These are phyloP conservation scores for Brassica hybrid DNA, from an alignment of 441 rosid genomes.

Conservation along the genomic window DNA sequence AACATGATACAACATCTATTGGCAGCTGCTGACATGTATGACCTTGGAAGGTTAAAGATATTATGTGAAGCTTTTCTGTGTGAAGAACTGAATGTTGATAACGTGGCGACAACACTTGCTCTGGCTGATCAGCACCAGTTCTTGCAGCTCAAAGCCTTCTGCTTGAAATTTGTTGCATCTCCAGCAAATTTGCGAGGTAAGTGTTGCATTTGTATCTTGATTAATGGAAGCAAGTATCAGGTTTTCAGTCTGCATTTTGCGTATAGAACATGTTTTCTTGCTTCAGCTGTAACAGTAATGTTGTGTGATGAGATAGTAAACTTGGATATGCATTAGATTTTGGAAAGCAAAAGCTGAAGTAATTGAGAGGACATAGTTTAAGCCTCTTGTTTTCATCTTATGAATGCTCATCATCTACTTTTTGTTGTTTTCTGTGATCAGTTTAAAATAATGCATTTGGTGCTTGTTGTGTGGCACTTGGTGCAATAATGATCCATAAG, in stretches of 20 bases:
- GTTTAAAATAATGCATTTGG: not conserved
- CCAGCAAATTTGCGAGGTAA: constrained; percentile 81
- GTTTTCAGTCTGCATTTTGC: not conserved
- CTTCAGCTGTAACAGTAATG: not conserved
- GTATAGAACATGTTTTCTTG: not conserved
- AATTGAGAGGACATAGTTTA: not conserved
- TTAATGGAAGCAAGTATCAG: constrained; percentile 42
- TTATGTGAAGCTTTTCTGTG: constrained; percentile 80
- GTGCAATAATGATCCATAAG: no score
- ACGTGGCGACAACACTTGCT: constrained; percentile 93
- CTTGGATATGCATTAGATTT: not conserved
- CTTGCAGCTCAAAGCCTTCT: constrained; percentile 70
- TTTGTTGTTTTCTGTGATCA: not conserved
- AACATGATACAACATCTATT: constrained; percentile 28
- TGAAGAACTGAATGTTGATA: constrained; percentile 68
- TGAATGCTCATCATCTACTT: not conserved
- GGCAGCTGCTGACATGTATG: constrained; percentile 84
- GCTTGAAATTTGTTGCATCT: constrained; percentile 80
- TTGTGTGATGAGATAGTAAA: not conserved
- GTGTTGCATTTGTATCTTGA: constrained; percentile 44
- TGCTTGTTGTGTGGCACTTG: not conserved
- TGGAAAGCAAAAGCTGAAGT: not conserved
- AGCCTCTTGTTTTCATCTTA: no score
- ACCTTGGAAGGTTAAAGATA: constrained; percentile 76
- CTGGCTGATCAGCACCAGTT: constrained; percentile 93